A percentile compares a stretch with the other conserved stretches of the same genome.
Evolutionary conservation across 306 rosid species (phyloP).

Genomic region (Sechiopsis laciniata): DNA sequence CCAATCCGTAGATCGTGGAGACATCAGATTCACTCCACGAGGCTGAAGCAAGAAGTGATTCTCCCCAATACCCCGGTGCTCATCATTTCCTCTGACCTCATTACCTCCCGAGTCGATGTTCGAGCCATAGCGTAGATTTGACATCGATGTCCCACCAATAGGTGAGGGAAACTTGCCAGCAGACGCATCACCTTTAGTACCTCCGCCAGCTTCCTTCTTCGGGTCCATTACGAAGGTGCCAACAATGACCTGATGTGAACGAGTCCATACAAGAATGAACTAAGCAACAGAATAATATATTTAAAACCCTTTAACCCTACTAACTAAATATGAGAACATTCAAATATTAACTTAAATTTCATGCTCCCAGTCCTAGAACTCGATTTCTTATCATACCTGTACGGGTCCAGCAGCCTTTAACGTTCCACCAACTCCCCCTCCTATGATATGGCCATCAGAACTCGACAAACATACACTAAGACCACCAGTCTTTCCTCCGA

Average conservation of each 20-base stretch:
- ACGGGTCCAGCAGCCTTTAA: slow-evolving; percentile 90
- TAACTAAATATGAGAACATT: background rate
- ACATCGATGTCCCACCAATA: slow-evolving; percentile 43
- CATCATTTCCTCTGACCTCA: slow-evolving; percentile 57
- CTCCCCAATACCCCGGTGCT: slow-evolving; percentile 61
- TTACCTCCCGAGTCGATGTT: slow-evolving; percentile 52
- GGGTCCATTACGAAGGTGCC: slow-evolving; percentile 70
- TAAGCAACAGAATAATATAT: slow-evolving; percentile 7
- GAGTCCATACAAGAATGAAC: background rate
- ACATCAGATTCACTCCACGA: slow-evolving; percentile 26
- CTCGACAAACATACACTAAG: slow-evolving; percentile 78
- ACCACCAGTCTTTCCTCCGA: slow-evolving; percentile 68
- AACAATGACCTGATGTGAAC: slow-evolving; percentile 63
- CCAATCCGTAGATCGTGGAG: slow-evolving; percentile 47
- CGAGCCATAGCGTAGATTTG: slow-evolving; percentile 55
- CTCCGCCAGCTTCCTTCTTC: slow-evolving; percentile 54
- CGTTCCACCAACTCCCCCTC: slow-evolving; percentile 97
- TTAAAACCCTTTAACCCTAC: background rate
- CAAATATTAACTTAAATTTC: background rate
- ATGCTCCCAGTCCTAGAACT: background rate
- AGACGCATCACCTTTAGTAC: slow-evolving; percentile 60
- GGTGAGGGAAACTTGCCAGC: slow-evolving; percentile 61
- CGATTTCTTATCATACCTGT: slow-evolving; percentile 63
- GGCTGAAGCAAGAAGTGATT: slow-evolving; percentile 74
- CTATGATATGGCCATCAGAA: slow-evolving; percentile 83